Evolutionary conservation across 1,284 basidiomycete genomes (phyloP), one percentile per base, ranked within the genome.

Genomic region (Kwoniella shivajii): DNA sequence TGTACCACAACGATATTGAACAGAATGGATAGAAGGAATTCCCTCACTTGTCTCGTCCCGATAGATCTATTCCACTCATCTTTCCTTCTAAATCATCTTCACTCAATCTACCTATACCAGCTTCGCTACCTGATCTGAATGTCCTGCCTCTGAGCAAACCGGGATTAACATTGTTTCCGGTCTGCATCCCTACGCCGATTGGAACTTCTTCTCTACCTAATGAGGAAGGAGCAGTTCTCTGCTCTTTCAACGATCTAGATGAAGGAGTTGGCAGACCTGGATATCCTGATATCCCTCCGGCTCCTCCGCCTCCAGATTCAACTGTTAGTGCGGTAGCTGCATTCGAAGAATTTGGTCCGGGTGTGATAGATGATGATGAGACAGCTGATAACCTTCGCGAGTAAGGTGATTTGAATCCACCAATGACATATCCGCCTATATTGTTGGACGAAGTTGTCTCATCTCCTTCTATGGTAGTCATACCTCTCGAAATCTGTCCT

Each of bases 171-270:
- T 13, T 16, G 29, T 44, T 42, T 26, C 6, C n/a, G n/a, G n/a
- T n/a, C n/a, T n/a, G 22, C 39, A 9, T 14, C 18, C 4, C 39
- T 26, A 9, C 27, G 14, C 39, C 22, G 16, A 22, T 42, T 42
- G 10, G 39, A 22, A 24, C 47, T 27, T 38, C 48, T 14, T 57
- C 56, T 29, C 48, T 20, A 16, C 57, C 57, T 9, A 59, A 37
- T 6, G 51, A 54, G 26, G 56, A 55, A 10, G 56, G 56, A 24
- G 59, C 56, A 13, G 56, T 61, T 14, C 53, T n/a, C 27, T 53
- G 46, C 4, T 41, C 54, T 37, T 41, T 54, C 2, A 42, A 20
- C n/a, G 50, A 27, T 48, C 30, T 30, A 37, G 14, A 13, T 10
- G 33, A 33, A 6, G 49, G 5, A 16, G 14, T 27, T 6, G 48